Evolutionary conservation across 78 protist species (phyloP).

Genomic region (Polysphondylium violaceum): DNA sequence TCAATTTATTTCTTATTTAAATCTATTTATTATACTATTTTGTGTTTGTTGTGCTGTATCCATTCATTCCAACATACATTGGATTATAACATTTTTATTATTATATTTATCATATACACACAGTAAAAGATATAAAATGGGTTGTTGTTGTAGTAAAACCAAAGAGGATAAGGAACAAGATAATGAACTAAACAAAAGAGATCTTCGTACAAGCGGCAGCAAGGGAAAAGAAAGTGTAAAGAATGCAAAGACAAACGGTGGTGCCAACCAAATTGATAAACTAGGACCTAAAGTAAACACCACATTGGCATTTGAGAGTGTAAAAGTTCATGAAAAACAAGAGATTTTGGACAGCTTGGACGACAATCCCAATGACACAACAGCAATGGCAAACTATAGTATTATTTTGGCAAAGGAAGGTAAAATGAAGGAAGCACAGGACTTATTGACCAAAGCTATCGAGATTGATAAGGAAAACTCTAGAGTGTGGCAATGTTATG

Average conservation of each 20-base stretch:
- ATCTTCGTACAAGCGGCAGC: not conserved
- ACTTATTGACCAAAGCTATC: constrained; percentile 5
- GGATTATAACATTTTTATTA: no score
- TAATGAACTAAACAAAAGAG: not conserved
- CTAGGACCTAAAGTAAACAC: not conserved
- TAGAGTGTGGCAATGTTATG: constrained; percentile 23
- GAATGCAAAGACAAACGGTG: not conserved
- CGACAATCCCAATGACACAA: constrained; percentile 30
- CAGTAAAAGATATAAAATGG: constrained; percentile 67
- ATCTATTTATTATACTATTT: no score
- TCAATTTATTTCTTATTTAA: no score
- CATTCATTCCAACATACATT: no score
- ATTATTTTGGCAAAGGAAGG: constrained; percentile 26
- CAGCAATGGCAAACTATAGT: constrained; percentile 1
- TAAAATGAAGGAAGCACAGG: constrained; percentile 33
- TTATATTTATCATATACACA: no score
- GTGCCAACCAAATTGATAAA: not conserved
- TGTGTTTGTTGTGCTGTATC: no score
- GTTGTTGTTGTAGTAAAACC: constrained; percentile 69
- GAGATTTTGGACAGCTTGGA: constrained; percentile 1
- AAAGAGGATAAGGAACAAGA: constrained; percentile 7
- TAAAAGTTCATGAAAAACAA: not conserved
- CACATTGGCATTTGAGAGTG: not conserved
- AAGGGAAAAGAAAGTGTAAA: constrained; percentile 8
- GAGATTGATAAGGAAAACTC: not conserved